Base-by-base conservation (phyloP, 805 yeast species). In the Sugiyamaella mastotermitis region DNA sequence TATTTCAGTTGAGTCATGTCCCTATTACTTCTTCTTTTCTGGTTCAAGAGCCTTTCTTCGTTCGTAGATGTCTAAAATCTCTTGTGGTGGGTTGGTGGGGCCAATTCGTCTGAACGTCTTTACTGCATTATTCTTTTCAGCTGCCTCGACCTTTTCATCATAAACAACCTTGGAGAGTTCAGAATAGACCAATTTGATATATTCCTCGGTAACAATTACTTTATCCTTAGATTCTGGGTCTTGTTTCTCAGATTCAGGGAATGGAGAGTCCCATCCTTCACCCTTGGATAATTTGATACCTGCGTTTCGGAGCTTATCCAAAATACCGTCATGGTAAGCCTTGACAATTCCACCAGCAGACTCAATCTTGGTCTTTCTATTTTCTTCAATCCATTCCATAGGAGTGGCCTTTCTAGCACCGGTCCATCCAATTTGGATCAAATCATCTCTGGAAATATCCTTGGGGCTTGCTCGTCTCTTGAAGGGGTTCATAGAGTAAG, bases 391-490 rank as follows among this genome's bases (percentile, higher is more conserved):
- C 70, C 80, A 90, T 46, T 77, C 86, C 27, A 76, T 81, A 19
- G 76, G 64, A 15, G 80, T 71, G 10, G 81, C 81, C 49, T 79
- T 78, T 60, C 79, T 81, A 17, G 92, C 72, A 38, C 96, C 95
- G n/a, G 96, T 86, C 97, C 97, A 92, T 34, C 97, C 97, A 49
- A 88, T 64, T 3, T 62, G 60, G 3, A 56, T 46, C 53, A 67
- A 49, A 55, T 51, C 25, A 13, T 80, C 85, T 44, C 67, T 67
- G 35, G 73, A 64, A 33, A 68, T 49, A 10, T 50, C 55, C 35
- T 31, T 19, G 31, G 37, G 33, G 34, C 21, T 26, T 14, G 9
- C 26, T 9, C 44, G 40, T 18, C 41, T 38, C 37, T 40, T 48
- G 19, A 48, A 10, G n/a, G 57, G 73, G 52, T 66, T 70, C 47